Conservation (phyloP, 2,329 filamentous ascomycete species). For the Dothiorella sarmentorum region DNA sequence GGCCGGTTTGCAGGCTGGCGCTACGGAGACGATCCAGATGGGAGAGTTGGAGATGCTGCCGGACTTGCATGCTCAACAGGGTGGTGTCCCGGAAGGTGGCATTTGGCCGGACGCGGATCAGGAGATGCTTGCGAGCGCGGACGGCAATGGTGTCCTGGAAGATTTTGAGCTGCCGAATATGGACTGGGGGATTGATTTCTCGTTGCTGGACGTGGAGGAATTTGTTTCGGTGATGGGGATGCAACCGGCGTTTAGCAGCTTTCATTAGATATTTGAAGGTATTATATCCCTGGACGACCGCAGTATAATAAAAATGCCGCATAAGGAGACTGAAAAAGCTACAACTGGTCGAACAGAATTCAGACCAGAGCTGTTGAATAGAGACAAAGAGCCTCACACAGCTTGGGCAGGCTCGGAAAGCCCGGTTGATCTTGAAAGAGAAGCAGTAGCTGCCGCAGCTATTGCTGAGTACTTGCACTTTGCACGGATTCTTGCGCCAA, state of each 20-base stretch:
- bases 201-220: not conserved
- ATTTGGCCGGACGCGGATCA: not conserved
- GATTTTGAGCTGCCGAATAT: not conserved
- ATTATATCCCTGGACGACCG: no score
- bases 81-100: not conserved
- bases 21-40: not conserved
- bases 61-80: not conserved
- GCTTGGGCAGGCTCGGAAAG: not conserved
- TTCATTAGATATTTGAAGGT: no score
- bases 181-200: slow-evolving; percentile 1
- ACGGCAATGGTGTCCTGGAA: not conserved
- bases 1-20: not conserved
- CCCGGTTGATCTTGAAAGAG: not conserved
- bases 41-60: not conserved
- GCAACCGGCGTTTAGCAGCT: not conserved
- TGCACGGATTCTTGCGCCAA: slow-evolving; percentile 60
- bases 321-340: no score
- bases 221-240: not conserved
- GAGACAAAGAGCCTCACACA: not conserved
- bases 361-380: no score
- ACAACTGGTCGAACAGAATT: no score
- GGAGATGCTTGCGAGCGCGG: not conserved
- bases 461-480: slow-evolving; percentile 68
- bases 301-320: no score
- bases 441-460: slow-evolving; percentile 40